phyloP scores from a whole-genome alignment of 805 yeast species.

The Ogataea parapolymorpha region DNA sequence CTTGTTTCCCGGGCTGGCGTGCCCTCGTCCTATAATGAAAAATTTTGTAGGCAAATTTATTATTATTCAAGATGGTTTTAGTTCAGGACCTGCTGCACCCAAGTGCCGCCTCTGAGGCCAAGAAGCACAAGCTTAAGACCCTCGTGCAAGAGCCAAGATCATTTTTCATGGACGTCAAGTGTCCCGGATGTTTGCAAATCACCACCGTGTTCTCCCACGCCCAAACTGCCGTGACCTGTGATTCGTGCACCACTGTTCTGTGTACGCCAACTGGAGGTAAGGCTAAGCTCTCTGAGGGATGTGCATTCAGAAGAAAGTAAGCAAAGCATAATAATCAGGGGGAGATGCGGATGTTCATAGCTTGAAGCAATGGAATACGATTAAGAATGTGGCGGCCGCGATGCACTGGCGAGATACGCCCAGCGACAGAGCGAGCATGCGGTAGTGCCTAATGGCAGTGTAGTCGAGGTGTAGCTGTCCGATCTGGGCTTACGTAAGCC shows the following conservation, averaged over 20 bases:
- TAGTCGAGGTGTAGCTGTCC: too few species aligned
- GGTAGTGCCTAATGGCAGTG: not conserved
- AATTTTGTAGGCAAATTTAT: conserved; percentile 11
- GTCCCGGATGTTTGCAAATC: conserved; percentile 99
- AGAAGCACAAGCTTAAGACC: conserved; percentile 95
- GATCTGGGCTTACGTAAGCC: too few species aligned
- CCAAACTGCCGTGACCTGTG: conserved; percentile 99
- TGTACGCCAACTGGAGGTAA: conserved; percentile 99
- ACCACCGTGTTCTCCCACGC: conserved; percentile 99
- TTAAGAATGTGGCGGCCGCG: not conserved
- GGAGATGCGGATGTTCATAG: conserved; percentile 8
- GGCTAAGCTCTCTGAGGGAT: conserved; percentile 99
- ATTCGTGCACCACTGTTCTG: conserved; percentile 95
- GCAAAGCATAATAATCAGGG: conserved; percentile 14
- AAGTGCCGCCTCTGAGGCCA: conserved; percentile 92
- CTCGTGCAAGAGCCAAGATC: conserved; percentile 98
- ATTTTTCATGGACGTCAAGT: conserved; percentile 99
- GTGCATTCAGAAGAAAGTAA: conserved; percentile 99
- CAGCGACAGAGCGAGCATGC: not conserved
- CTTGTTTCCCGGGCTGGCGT: not conserved
- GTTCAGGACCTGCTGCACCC: conserved; percentile 99
- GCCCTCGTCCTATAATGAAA: conserved; percentile 8
- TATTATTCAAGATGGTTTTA: conserved; percentile 60
- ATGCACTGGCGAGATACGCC: not conserved
- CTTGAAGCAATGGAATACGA: conserved; percentile 13